Percentiles rank a stretch among this genome's conserved stretches.
Evolutionary conservation across 306 rosid species (phyloP).

Genomic region (Prunus armeniaca): DNA sequence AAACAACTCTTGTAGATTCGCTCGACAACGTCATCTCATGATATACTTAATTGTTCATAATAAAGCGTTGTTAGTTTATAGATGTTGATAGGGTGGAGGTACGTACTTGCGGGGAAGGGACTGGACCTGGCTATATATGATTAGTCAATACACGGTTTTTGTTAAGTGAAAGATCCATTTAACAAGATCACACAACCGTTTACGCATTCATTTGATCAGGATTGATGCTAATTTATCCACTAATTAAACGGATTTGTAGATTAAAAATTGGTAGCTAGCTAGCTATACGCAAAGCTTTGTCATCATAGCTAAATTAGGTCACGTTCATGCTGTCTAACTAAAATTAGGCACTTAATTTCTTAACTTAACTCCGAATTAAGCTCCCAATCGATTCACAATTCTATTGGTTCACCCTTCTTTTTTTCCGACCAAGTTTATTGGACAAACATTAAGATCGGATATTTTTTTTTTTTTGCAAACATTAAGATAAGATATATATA

Average conservation of each 20-base stretch:
- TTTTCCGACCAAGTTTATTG: not conserved
- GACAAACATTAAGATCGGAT: too few relatives aligned
- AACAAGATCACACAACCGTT: slow-evolving; percentile 4
- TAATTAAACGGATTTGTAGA: not conserved
- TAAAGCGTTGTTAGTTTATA: too few relatives aligned
- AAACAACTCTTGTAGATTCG: too few relatives aligned
- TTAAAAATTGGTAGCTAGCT: not conserved
- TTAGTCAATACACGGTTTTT: slow-evolving; percentile 5
- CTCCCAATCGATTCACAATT: not conserved
- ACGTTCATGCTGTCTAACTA: not conserved
- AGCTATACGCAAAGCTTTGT: not conserved
- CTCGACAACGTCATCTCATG: too few relatives aligned
- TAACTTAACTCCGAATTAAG: not conserved
- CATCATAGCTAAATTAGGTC: slow-evolving; percentile 13
- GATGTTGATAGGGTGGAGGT: too few relatives aligned
- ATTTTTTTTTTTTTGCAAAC: too few relatives aligned
- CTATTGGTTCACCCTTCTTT: not conserved
- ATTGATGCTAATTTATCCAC: slow-evolving; percentile 1
- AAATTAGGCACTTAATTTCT: slow-evolving; percentile 1
- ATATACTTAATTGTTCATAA: too few relatives aligned
- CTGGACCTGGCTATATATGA: not conserved
- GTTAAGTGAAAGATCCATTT: slow-evolving; percentile 21
- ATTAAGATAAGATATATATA: too few relatives aligned
- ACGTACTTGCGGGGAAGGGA: not conserved
- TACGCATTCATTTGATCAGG: not conserved